These are phyloP conservation scores for Rhypophila decipiens DNA, from an alignment of 495 filamentous ascomycete genomes.

Conservation along the genomic window DNA sequence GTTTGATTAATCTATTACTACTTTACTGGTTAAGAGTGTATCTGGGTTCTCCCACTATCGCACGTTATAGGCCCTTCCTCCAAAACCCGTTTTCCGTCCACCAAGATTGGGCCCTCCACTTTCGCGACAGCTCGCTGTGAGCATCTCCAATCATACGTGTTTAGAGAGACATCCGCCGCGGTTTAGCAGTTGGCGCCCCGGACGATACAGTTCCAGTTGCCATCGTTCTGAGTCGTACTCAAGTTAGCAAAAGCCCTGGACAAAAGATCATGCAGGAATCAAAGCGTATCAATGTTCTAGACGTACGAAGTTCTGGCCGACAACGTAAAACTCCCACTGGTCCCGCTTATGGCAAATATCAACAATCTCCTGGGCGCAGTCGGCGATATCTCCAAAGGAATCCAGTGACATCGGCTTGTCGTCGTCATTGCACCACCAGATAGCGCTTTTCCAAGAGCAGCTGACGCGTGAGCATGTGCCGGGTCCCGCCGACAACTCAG, in stretches of 20 bases:
- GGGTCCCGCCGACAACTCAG: neutral
- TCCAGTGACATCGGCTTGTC: neutral
- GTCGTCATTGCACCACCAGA: neutral
- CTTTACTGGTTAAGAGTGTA: too few relatives aligned
- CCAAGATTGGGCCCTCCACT: too few relatives aligned
- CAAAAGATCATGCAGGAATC: neutral
- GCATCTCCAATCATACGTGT: too few relatives aligned
- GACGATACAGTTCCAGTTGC: neutral
- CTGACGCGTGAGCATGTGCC: neutral
- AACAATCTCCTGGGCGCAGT: neutral
- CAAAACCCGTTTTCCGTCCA: too few relatives aligned
- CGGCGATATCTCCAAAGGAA: neutral
- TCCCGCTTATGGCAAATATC: neutral
- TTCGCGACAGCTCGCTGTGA: too few relatives aligned
- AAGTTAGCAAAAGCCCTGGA: neutral
- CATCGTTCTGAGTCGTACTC: neutral
- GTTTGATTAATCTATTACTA: too few relatives aligned
- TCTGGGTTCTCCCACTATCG: too few relatives aligned
- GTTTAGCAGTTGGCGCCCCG: neutral
- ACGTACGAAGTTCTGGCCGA: neutral
- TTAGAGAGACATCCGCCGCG: too few relatives aligned
- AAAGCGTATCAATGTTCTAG: too few relatives aligned
- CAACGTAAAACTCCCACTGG: neutral
- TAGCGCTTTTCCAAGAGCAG: neutral
- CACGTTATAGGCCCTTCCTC: too few relatives aligned